phyloP scores from a whole-genome alignment of 1,139 yeast genomes.

The Blastobotrys apis region DNA sequence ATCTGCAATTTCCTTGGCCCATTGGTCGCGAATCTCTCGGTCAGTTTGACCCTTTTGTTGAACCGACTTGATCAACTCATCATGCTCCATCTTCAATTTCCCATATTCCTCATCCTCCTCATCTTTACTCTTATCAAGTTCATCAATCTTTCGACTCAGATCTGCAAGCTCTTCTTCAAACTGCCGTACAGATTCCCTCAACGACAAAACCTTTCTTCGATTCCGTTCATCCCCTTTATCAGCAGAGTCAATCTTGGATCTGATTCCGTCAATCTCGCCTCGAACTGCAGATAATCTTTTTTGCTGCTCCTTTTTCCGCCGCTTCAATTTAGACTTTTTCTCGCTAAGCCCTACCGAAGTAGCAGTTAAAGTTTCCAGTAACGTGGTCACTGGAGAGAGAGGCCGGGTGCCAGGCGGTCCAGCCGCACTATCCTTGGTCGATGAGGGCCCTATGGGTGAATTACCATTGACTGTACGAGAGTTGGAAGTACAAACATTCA shows the following conservation, averaged over 20 bases:
- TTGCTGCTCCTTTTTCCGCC: constrained; percentile 33
- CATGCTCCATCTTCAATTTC: constrained; percentile 4
- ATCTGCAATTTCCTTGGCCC: constrained; percentile 23
- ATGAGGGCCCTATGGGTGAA: too few species aligned
- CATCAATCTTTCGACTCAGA: constrained; percentile 18
- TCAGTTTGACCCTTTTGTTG: constrained; percentile 15
- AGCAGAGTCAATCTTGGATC: constrained; percentile 31
- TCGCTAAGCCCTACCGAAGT: constrained; percentile 34
- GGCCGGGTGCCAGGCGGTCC: constrained; percentile 26
- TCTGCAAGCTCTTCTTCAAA: constrained; percentile 33
- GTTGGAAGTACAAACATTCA: constrained; percentile 24
- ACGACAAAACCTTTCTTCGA: constrained; percentile 32
- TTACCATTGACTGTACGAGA: constrained; percentile 6
- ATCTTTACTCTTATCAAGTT: constrained; percentile 17
- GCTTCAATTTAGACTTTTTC: constrained; percentile 33
- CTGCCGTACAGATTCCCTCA: constrained; percentile 34
- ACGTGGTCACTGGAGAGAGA: constrained; percentile 36
- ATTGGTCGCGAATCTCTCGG: constrained; percentile 20
- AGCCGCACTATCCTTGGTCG: constrained; percentile 14
- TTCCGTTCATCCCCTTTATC: constrained; percentile 36
- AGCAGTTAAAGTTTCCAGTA: constrained; percentile 36
- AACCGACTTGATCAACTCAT: background rate
- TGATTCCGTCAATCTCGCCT: constrained; percentile 34
- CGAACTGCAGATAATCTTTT: constrained; percentile 33
- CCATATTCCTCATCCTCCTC: background rate